Evolutionary conservation across 805 yeast genomes (phyloP).

Genomic region (Saitoella complicata): DNA sequence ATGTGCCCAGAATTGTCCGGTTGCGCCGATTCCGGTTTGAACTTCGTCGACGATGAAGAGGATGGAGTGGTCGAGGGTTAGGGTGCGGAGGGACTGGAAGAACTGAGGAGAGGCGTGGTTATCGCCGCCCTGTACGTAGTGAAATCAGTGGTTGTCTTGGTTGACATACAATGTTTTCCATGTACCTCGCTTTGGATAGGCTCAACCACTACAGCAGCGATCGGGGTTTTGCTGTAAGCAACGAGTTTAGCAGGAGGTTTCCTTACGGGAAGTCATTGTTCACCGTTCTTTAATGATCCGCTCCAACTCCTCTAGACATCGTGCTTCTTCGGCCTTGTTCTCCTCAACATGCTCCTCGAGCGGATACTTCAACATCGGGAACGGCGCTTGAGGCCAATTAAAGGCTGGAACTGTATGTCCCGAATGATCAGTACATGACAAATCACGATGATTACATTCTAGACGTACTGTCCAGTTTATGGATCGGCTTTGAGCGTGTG

Average conservation of each 20-base stretch:
- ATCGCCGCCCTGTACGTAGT: conserved; percentile 47
- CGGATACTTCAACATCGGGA: conserved; percentile 75
- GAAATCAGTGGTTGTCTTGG: too few relatives aligned
- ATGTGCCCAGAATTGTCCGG: conserved; percentile 78
- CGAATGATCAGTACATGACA: conserved; percentile 25
- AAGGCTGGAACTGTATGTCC: conserved; percentile 52
- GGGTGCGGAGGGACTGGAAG: conserved; percentile 69
- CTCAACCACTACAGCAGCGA: conserved; percentile 80
- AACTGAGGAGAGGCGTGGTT: conserved; percentile 64
- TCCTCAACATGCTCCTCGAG: conserved; percentile 45
- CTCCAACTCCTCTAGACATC: conserved; percentile 67
- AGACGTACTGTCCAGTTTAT: conserved; percentile 45
- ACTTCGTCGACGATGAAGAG: conserved; percentile 72
- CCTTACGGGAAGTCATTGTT: neutral
- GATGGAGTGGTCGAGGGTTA: conserved; percentile 54
- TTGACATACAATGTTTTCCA: too few relatives aligned
- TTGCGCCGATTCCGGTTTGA: conserved; percentile 81
- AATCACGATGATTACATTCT: neutral
- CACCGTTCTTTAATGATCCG: conserved; percentile 49
- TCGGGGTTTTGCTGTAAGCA: conserved; percentile 32
- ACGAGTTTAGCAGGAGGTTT: neutral
- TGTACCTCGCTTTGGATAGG: conserved; percentile 62
- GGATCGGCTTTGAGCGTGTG: conserved; percentile 89
- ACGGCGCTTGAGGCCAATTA: conserved; percentile 94
- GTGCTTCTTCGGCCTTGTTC: conserved; percentile 62